Conservation (phyloP, 2,329 filamentous ascomycete genomes). For the Beauveria australis region DNA sequence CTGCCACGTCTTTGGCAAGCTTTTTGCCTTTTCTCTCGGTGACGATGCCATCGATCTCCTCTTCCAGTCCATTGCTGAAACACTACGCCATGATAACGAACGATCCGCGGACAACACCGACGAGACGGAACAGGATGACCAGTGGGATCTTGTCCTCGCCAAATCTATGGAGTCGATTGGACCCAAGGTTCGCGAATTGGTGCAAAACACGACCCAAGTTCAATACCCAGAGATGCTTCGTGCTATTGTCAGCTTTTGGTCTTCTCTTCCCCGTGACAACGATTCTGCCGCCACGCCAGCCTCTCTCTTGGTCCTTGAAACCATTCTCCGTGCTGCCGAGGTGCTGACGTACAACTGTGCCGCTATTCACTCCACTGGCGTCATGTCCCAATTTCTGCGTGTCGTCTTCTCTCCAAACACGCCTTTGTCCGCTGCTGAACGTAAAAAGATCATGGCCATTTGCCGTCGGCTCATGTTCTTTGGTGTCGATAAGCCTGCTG, state of each 20-base stretch:
- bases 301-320: conserved; percentile 58
- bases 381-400: conserved; percentile 58
- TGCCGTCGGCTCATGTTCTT: conserved; percentile 63
- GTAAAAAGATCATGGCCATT: conserved; percentile 52
- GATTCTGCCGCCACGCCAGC: conserved; percentile 39
- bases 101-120: conserved; percentile 18
- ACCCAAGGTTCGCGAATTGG: conserved; percentile 37
- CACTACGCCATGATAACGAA: conserved; percentile 24
- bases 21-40: conserved; percentile 73
- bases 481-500: conserved; percentile 72
- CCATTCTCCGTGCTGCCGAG: conserved; percentile 48
- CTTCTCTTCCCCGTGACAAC: conserved; percentile 45
- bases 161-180: conserved; percentile 29
- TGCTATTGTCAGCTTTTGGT: conserved; percentile 56
- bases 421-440: conserved; percentile 46
- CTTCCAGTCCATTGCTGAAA: conserved; percentile 46
- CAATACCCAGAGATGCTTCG: conserved; percentile 56
- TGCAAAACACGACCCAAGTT: conserved; percentile 44
- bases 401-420: conserved; percentile 49
- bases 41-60: conserved; percentile 66
- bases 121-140: conserved; percentile 27
- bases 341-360: conserved; percentile 62
- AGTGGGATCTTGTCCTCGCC: conserved; percentile 30
- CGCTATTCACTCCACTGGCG: conserved; percentile 63
- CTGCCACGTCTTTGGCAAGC: conserved; percentile 70